These are phyloP conservation scores for Agrocybe pediades DNA, from an alignment of 768 basidiomycete genomes.

Conservation along the genomic window DNA sequence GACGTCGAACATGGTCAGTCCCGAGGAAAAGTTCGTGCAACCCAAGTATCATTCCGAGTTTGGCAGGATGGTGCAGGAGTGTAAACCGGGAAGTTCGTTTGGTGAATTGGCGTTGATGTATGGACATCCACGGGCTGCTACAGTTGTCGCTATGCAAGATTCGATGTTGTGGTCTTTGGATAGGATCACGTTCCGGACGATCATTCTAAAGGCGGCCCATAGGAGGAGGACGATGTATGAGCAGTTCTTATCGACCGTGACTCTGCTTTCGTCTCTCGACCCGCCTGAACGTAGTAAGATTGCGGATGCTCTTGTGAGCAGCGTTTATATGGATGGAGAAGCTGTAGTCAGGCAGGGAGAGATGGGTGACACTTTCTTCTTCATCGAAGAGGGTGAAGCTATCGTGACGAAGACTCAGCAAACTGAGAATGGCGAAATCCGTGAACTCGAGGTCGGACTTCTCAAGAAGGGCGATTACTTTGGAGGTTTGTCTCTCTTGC, in stretches of 20 bases:
- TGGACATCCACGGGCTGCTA: conserved; percentile 93
- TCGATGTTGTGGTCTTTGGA: conserved; percentile 95
- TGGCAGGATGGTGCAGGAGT: conserved; percentile 84
- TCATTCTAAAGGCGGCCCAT: conserved; percentile 92
- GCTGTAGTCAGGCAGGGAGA: conserved; percentile 92
- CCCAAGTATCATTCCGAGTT: conserved; percentile 69
- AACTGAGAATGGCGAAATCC: conserved; percentile 55
- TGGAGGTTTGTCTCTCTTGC: conserved; percentile 69
- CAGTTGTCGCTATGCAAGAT: conserved; percentile 81
- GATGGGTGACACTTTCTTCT: conserved; percentile 96
- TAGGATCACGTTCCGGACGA: conserved; percentile 97
- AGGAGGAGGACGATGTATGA: conserved; percentile 95
- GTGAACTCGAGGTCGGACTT: conserved; percentile 71
- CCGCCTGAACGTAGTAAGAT: conserved; percentile 94
- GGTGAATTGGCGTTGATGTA: conserved; percentile 99
- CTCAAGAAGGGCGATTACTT: conserved; percentile 96
- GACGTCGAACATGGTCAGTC: conserved; percentile 36
- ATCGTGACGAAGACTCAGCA: conserved; percentile 77
- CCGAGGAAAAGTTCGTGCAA: conserved; percentile 59
- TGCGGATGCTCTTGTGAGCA: conserved; percentile 90
- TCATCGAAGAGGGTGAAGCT: conserved; percentile 94
- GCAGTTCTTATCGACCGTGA: conserved; percentile 89
- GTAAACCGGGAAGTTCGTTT: conserved; percentile 83
- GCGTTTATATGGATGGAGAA: conserved; percentile 80
- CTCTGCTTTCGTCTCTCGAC: conserved; percentile 83